Evolutionary conservation across 768 basidiomycete genomes (phyloP).

Genomic region (Boletus vermiculosoides): DNA sequence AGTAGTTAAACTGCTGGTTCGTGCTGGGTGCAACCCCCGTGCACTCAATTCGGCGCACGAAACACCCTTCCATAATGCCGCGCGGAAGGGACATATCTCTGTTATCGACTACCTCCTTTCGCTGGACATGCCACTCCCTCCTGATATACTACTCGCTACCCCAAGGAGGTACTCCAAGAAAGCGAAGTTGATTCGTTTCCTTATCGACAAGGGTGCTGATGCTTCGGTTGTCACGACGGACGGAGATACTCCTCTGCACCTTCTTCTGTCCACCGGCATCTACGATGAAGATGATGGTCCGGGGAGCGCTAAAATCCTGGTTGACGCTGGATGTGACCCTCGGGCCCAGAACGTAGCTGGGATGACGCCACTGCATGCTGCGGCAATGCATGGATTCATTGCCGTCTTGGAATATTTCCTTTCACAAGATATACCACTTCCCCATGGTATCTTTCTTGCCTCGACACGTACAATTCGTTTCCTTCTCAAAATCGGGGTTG

Average conservation of each 20-base stretch:
- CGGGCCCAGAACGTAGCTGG: neutral
- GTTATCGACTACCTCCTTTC: neutral
- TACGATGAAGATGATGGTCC: neutral
- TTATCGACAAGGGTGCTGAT: neutral
- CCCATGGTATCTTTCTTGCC: neutral
- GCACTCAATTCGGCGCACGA: neutral
- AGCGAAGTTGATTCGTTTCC: neutral
- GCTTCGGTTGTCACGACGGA: neutral
- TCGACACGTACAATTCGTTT: neutral
- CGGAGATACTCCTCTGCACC: neutral
- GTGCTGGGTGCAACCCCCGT: neutral
- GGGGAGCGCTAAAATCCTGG: neutral
- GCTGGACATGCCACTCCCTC: neutral
- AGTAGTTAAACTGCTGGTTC: neutral
- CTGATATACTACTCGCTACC: neutral
- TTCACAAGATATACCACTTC: neutral
- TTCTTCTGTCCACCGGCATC: fast-evolving
- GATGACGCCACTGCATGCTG: neutral
- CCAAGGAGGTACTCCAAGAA: no score
- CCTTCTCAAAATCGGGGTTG: neutral
- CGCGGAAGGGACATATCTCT: neutral
- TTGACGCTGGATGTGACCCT: constrained; percentile 3
- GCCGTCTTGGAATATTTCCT: neutral
- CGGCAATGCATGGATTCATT: neutral
- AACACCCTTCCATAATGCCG: neutral